Evolutionary conservation across 108 stramenopile species (phyloP).

Genomic region (Cyclotella cryptica): DNA sequence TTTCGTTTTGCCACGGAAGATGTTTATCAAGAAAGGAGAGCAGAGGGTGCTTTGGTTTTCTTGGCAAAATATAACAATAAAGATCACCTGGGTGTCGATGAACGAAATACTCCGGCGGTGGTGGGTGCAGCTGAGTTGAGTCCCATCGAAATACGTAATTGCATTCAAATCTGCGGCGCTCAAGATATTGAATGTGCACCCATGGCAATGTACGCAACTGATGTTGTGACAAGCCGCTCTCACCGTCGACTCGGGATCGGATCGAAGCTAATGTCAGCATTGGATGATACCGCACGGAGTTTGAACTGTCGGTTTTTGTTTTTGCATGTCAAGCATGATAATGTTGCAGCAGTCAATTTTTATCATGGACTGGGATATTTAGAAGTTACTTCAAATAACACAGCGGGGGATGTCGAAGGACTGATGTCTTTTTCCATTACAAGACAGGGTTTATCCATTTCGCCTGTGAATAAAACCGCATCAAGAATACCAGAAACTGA

Average conservation of each 20-base stretch:
- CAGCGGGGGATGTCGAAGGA: neutral
- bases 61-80: constrained; percentile 33
- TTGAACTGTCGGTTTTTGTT: constrained; percentile 14
- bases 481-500: neutral
- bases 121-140: constrained; percentile 74
- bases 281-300: constrained; percentile 49
- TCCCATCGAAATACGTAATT: constrained; percentile 57
- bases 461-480: neutral
- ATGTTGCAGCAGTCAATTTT: constrained; percentile 53
- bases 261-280: constrained; percentile 53
- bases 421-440: neutral
- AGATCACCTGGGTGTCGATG: neutral
- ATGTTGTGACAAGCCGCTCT: constrained; percentile 60
- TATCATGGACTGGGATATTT: constrained; percentile 59
- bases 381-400: constrained; percentile 1
- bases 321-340: constrained; percentile 59
- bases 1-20: constrained; percentile 69
- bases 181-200: neutral
- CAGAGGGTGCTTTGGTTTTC: constrained; percentile 54
- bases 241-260: constrained; percentile 64
- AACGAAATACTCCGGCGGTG: neutral
- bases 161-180: neutral
- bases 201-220: constrained; percentile 60
- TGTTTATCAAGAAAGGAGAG: constrained; percentile 47
- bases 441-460: neutral